These are phyloP conservation scores for Trichoderma sp. DNA, from an alignment of 2,329 filamentous ascomycete genomes.

Conservation along the genomic window DNA sequence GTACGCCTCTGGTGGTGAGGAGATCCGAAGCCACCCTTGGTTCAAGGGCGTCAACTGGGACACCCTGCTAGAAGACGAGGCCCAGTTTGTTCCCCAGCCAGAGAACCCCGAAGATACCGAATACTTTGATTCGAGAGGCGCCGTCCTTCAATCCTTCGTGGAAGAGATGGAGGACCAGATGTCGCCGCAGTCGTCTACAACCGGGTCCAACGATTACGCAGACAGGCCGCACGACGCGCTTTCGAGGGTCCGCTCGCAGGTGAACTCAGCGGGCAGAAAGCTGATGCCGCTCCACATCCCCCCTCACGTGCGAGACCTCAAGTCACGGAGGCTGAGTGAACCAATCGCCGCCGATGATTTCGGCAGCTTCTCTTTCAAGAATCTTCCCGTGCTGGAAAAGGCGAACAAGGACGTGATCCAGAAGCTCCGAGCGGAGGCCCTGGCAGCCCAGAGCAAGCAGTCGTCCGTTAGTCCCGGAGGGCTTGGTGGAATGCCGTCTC, in stretches of 20 bases:
- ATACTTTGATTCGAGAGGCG: constrained; percentile 92
- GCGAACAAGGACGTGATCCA: constrained; percentile 99
- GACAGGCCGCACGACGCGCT: constrained; percentile 94
- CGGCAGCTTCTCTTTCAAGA: constrained; percentile 96
- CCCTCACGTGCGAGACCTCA: constrained; percentile 89
- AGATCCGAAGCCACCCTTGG: constrained; percentile 89
- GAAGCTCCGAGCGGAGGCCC: constrained; percentile 87
- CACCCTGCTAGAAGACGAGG: constrained; percentile 87
- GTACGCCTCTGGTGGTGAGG: constrained; percentile 79
- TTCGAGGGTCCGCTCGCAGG: constrained; percentile 83
- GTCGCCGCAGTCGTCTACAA: constrained; percentile 69
- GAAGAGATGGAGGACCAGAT: constrained; percentile 92
- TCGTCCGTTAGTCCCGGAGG: constrained; percentile 48
- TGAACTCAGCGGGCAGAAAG: constrained; percentile 82
- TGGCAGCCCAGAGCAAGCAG: constrained; percentile 66
- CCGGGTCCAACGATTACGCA: constrained; percentile 70
- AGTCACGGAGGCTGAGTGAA: constrained; percentile 86
- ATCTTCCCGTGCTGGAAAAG: constrained; percentile 92
- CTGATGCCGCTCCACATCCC: constrained; percentile 96
- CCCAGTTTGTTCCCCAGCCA: constrained; percentile 88
- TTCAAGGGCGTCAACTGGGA: constrained; percentile 88
- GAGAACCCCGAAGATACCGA: constrained; percentile 97
- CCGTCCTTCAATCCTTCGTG: constrained; percentile 86
- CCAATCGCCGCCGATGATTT: constrained; percentile 90
- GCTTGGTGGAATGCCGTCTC: constrained; percentile 52